Evolutionary conservation across 2,329 filamentous ascomycete species (phyloP), one percentile per base, ranked within the genome.

Genomic region (Microthyrium microscopicum): DNA sequence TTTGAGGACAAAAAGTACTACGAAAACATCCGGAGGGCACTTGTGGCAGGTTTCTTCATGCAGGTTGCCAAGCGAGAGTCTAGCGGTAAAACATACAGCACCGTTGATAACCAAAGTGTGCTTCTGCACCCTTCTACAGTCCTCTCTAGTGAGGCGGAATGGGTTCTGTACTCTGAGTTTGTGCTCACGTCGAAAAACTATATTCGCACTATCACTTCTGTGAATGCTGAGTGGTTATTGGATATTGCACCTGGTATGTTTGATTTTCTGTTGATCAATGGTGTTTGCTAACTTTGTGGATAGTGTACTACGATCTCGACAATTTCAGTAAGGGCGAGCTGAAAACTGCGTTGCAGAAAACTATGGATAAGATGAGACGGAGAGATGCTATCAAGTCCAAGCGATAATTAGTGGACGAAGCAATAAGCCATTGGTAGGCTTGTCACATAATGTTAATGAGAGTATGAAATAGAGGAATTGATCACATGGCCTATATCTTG

Each of bases 1-100:
- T 95, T 93, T 50, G 78, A 85, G 47, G 77, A 95, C 60, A 93
- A 92, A 65, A 82, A 91, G 51, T 98, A 98, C 64, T 98, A 95
- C 58, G 83, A 74, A 54, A 98, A 98, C 55, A 98, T 98, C 48
- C 80, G 87, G 28, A 76, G 84, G 24, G 87, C 89, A 6, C 68
- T 98, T 11, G 77, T 94, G 9, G 71, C 85, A 1, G 89, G 91
- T 21, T 98, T 98, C 68, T 98, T 98, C 67, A 98, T 98, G 89
- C 89, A 98, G 55, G 82, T 95, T 16, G 91, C 89, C 38, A 94
- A 92, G 73, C 83, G 79, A 52, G 84, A 95, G 50, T 73, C 71
- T 33, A 76, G 71, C 20, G 80, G 81, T 50, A 95, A 95, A 66
- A 72, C 81, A 26, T 98, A 98, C 60, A 74, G 77, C 41, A 98